Evolutionary conservation across 2,329 filamentous ascomycete species (phyloP), one percentile per base, ranked within the genome.

Genomic region (Apiospora malaysiana): DNA sequence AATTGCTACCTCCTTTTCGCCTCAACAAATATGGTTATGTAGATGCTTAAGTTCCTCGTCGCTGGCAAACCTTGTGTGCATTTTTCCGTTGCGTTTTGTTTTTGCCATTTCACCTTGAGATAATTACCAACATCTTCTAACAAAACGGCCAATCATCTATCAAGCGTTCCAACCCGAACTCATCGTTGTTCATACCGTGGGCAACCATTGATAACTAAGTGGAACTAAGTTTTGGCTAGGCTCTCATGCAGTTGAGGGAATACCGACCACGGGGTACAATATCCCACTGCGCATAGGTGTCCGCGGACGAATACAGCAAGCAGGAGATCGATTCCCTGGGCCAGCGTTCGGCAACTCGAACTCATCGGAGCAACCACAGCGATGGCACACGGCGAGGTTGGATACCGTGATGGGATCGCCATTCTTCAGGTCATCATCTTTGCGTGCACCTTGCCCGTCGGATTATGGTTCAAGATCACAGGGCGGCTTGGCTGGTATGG

Each of bases 391-490:
- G 66, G 66, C 43, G 8, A 46, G 8, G 37, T 68, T 25, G 66
- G 21, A 3, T 68, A 37, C 66, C 66, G 66, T 21, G 43, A 68
- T 16, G 66, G 66, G 8, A 68, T 68, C 23, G 66, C 66, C 43
- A 47, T 68, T 9, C 43, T 68, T 25, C 66, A 68, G 25, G 43
- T 68, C 25, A 45, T 68, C 66, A 12, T 32, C 66, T 68, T 68
- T 25, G 25, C 66, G 23, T 18, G 7, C 25, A 37, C 47, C 66
- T 12, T 68, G 43, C 66, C 66, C 14, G 18, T 27, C 16, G 66
- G 66, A 16, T 21, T 68, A 43, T 68, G 66, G 66, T 47, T 68
- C 66, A 45, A 47, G 9, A 16, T 18, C 66, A 18, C 66, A 43
- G 66, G 66, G 9, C 42, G 66, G 25, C 43, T 68, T 7, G 66